Evolutionary conservation across 2,329 filamentous ascomycete genomes (phyloP).

Genomic region (Sclerotinia sclerotiorum): DNA sequence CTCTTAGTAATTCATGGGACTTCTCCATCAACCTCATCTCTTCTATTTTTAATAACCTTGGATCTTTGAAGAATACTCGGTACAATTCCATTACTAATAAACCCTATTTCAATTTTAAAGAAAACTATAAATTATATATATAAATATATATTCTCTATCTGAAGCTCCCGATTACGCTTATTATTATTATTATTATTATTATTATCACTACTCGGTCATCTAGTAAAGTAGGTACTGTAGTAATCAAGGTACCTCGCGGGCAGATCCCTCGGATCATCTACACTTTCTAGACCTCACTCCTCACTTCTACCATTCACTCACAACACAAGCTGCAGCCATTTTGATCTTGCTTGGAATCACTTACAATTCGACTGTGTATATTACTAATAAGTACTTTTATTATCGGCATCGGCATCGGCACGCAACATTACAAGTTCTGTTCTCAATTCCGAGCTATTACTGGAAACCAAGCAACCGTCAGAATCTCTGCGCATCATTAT

Average conservation of each 20-base stretch:
- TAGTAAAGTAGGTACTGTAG: background rate
- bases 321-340: background rate
- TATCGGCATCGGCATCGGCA: no score
- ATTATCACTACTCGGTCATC: background rate
- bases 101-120: background rate
- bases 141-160: background rate
- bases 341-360: background rate
- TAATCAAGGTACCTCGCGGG: constrained; percentile 5
- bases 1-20: background rate
- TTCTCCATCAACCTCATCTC: background rate
- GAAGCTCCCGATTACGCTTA: constrained; percentile 7
- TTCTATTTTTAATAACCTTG: background rate
- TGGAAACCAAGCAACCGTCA: background rate
- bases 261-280: constrained; percentile 12
- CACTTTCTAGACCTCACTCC: background rate
- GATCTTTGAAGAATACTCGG: background rate
- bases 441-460: background rate
- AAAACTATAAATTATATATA: background rate
- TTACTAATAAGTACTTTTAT: background rate
- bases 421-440: background rate
- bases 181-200: background rate
- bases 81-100: background rate
- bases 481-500: constrained; percentile 5
- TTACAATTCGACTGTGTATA: constrained; percentile 10
- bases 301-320: background rate